Percentiles rank a stretch among this genome's conserved stretches.
phyloP scores from a whole-genome alignment of 352 stramenopile species.

The Globisporangium rhizosaccharum region DNA sequence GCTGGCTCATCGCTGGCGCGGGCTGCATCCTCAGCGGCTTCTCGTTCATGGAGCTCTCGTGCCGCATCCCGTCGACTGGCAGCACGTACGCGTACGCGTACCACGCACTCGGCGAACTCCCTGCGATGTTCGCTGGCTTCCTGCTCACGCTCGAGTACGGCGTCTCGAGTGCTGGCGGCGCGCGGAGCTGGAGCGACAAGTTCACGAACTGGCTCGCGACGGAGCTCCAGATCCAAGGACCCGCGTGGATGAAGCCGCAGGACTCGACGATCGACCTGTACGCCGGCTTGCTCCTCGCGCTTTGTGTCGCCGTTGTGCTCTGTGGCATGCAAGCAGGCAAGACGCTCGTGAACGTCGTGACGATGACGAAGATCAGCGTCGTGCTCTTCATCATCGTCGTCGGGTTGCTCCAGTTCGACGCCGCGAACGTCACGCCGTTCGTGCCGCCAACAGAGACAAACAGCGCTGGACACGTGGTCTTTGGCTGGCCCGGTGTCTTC shows the following conservation, averaged over 20 bases:
- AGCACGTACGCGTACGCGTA: conserved; percentile 94
- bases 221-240: conserved; percentile 38
- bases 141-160: conserved; percentile 93
- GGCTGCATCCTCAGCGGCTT: conserved; percentile 79
- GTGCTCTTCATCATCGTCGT: conserved; percentile 91
- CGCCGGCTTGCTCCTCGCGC: conserved; percentile 71
- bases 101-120: conserved; percentile 89
- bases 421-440: conserved; percentile 82
- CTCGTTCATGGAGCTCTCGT: conserved; percentile 90
- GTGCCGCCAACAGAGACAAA: conserved; percentile 39
- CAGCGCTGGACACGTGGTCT: conserved; percentile 31
- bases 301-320: conserved; percentile 63
- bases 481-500: conserved; percentile 79
- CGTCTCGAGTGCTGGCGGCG: conserved; percentile 86
- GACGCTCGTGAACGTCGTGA: conserved; percentile 86
- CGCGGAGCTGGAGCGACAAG: conserved; percentile 93
- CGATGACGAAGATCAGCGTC: conserved; percentile 86
- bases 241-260: conserved; percentile 61
- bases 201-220: conserved; percentile 74
- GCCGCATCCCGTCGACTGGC: conserved; percentile 82
- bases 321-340: conserved; percentile 87
- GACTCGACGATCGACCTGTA: conserved; percentile 64
- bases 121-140: conserved; percentile 85
- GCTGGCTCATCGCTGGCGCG: conserved; percentile 77
- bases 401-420: conserved; percentile 80